Base-by-base conservation (phyloP, 2,329 filamentous ascomycete species). In the Scytalidium sp. region DNA sequence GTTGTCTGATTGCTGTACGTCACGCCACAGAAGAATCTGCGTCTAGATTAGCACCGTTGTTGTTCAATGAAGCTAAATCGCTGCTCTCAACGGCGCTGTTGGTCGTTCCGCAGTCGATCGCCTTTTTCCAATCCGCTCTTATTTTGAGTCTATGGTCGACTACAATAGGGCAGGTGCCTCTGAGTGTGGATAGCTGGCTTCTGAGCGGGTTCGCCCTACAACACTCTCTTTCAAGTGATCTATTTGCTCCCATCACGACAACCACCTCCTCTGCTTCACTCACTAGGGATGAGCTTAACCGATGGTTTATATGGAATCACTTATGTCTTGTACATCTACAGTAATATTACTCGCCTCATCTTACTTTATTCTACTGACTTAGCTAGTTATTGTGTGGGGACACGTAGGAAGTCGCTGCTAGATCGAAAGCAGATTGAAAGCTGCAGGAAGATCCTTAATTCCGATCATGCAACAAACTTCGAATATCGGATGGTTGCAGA, bases 401-500 rank as follows among this genome's bases (percentile, higher is more conserved):
- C 70, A 1, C 67, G 67, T 20, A 63, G 70, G 25, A 64, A 63
- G 50, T 62, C 70, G 3, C 61, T 71, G 43, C 50, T 75, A 13
- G 65, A 66, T 36, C 58, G 57, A 23, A 55, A 59, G 44, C 70
- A 74, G 46, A 65, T 74, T 29, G 61, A 69, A 17, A 59, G 60
- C 41, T 72, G 70, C 43, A 61, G 64, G n/a, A 56, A 60, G 2
- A 59, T 74, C 20, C 55, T 73, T 13, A 59, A 63, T 11, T 67
- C 64, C 3, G 67, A 70, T 40, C 64, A 67, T 49, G 61, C 64
- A 10, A 73, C 67, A 0, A 75, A 75, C 46, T 75, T 71, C 46
- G 72, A 75, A 53, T 59, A 64, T n/a, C 61, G 72, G 15, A 75
- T 75, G 71, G 68, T 72, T 5, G 71, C 70, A 2, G 72, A 75